Evolutionary conservation across 345 rosid species (phyloP).

Genomic region (Lumnitzera racemosa): DNA sequence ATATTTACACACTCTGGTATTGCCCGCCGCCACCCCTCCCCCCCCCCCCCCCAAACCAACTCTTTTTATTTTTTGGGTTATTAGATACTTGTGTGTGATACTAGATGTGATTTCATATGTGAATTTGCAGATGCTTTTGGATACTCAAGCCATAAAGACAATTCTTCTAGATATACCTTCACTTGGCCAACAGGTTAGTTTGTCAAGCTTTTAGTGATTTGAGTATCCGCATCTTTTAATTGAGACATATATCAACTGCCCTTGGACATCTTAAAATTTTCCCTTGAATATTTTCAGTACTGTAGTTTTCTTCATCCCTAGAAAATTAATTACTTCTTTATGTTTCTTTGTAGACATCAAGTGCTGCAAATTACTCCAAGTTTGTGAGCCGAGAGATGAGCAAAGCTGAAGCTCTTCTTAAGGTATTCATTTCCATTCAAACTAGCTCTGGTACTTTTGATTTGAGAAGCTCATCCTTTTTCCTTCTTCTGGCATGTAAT

Average conservation of each 20-base stretch:
- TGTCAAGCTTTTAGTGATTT: background rate
- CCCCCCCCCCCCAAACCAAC: no score
- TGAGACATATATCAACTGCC: no score
- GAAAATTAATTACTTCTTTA: background rate
- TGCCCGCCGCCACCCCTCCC: no score
- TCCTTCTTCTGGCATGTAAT: no score
- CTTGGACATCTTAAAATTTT: background rate
- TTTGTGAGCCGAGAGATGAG: slow-evolving; percentile 99
- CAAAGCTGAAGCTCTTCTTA: slow-evolving; percentile 98
- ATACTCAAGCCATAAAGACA: slow-evolving; percentile 95
- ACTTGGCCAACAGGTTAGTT: slow-evolving; percentile 87
- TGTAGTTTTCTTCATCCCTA: background rate
- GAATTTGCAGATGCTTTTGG: slow-evolving; percentile 78
- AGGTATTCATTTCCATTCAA: slow-evolving; percentile 31
- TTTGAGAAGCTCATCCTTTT: background rate
- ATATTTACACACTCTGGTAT: no score
- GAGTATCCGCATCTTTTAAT: background rate
- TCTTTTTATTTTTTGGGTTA: no score
- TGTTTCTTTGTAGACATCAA: slow-evolving; percentile 47
- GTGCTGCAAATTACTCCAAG: slow-evolving; percentile 85
- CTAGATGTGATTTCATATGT: background rate
- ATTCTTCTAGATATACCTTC: slow-evolving; percentile 92
- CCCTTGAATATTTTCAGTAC: background rate
- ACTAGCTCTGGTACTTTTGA: background rate
- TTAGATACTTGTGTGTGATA: no score